Evolutionary conservation across 768 basidiomycete species (phyloP).

Genomic region (Boletus tomentosulus): DNA sequence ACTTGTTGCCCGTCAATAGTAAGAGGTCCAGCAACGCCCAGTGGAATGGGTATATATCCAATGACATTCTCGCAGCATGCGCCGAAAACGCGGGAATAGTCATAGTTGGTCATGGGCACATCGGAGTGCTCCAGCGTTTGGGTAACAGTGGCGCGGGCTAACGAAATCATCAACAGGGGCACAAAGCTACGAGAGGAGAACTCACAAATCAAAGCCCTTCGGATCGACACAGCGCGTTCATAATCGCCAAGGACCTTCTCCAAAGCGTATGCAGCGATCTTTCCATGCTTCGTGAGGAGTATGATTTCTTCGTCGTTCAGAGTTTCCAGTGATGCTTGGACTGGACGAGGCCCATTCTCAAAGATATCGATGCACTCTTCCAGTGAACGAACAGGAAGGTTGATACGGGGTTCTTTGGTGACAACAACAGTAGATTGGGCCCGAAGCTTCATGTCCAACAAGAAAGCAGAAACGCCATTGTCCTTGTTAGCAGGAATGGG

Average conservation of each 20-base stretch:
- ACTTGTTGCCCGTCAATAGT: constrained; percentile 79
- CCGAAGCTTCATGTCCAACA: constrained; percentile 33
- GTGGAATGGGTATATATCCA: constrained; percentile 93
- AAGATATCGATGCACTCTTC: constrained; percentile 80
- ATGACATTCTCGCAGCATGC: constrained; percentile 99
- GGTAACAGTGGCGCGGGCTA: constrained; percentile 82
- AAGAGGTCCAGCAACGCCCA: constrained; percentile 95
- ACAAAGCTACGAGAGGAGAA: background rate
- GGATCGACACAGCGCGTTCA: constrained; percentile 81
- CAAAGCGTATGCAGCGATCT: constrained; percentile 91
- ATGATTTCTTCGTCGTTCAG: constrained; percentile 93
- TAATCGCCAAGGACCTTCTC: constrained; percentile 92
- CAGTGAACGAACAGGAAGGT: constrained; percentile 45
- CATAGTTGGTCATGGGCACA: constrained; percentile 81
- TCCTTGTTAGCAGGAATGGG: constrained; percentile 19
- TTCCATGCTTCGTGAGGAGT: constrained; percentile 80
- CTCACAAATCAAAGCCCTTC: constrained; percentile 88
- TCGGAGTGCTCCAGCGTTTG: constrained; percentile 80
- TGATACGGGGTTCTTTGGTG: constrained; percentile 11
- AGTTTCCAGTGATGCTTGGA: constrained; percentile 50
- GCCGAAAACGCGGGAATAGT: constrained; percentile 90
- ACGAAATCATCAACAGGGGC: constrained; percentile 5
- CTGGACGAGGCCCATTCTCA: constrained; percentile 64
- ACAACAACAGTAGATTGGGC: constrained; percentile 17
- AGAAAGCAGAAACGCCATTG: constrained; percentile 25